Percentiles rank a stretch among this genome's conserved stretches.
phyloP scores from a whole-genome alignment of 257 asterid species.

The Leptodermis oblonga region DNA sequence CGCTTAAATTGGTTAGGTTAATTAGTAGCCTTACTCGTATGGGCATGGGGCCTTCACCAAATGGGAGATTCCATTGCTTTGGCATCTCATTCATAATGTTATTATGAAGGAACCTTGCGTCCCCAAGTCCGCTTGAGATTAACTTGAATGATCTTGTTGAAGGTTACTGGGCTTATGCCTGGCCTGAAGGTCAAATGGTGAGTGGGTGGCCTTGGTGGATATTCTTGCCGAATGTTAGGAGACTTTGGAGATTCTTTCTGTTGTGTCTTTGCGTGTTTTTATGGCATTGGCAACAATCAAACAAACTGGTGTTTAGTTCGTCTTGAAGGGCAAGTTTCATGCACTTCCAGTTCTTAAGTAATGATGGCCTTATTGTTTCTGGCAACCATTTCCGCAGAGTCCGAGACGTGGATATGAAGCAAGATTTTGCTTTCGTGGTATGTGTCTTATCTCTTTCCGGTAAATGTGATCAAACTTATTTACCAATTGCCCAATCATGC shows the following conservation, averaged over 20 bases:
- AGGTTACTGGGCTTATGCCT: constrained; percentile 83
- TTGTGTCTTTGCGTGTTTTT: constrained; percentile 90
- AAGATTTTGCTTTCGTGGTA: constrained; percentile 98
- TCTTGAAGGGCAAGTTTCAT: constrained; percentile 94
- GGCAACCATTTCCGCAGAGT: constrained; percentile 99
- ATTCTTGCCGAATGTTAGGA: constrained; percentile 85
- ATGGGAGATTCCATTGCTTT: constrained; percentile 28
- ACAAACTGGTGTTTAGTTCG: constrained; percentile 96
- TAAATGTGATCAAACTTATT: not conserved
- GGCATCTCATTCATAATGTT: constrained; percentile 48
- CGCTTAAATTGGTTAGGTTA: not conserved
- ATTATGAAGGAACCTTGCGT: constrained; percentile 49
- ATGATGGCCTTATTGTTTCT: constrained; percentile 99
- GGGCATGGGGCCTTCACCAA: constrained; percentile 17
- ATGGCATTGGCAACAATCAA: constrained; percentile 89
- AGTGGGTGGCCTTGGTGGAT: constrained; percentile 95
- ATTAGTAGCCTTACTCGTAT: not conserved
- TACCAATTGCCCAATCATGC: constrained; percentile 15
- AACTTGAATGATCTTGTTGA: constrained; percentile 95
- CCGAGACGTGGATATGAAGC: constrained; percentile 99
- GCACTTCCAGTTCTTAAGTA: constrained; percentile 83
- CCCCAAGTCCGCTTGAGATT: constrained; percentile 52
- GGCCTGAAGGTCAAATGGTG: constrained; percentile 92
- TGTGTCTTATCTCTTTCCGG: constrained; percentile 30
- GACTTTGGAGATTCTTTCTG: constrained; percentile 92